Evolutionary conservation across 805 yeast species (phyloP), one percentile per base, ranked within the genome.

Genomic region (Spathaspora gorwiae): DNA sequence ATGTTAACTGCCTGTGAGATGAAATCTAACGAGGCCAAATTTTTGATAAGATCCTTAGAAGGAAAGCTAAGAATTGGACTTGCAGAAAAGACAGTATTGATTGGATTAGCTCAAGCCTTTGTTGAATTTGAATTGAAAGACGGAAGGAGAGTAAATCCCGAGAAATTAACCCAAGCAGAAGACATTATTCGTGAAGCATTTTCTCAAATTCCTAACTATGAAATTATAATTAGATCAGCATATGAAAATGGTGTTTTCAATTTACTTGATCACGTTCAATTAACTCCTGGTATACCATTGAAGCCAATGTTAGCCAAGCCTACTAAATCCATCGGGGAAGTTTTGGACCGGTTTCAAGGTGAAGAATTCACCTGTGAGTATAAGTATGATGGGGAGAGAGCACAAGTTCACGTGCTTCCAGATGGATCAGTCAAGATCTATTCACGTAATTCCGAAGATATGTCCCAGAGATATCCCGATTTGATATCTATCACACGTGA

Each of bases 231-330:
- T 42, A 72, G 75, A 8, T 76, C 80, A 1, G 83, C 89, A 1
- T 61, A 85, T 47, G 69, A 81, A 37, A 59, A 80, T 54, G 98
- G 98, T 0, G 74, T 92, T 2, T 64, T 73, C 53, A 72, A 84
- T 33, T 60, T 94, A 36, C 68, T 77, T 40, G 82, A 84, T 8
- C 78, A 83, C 52, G 83, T 95, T 54, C 81, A 80, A 35, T 68
- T 94, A 49, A 81, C 84, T 8, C 96, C 99, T 0, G 98, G 98
- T 1, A 82, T 94, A 5, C 99, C 99, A 0, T 72, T 94, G 54
- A 92, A 90, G 60, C 99, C 99, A 1, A 94, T 94, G 99, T 78
- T 94, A 57, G 99, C 99, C 6, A 94, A 92, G 60, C 99, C 99
- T 2, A 92, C 98, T 0, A 92, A 94, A 59, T 79, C 97, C 1